Percentiles rank a stretch among this genome's conserved stretches.
These are phyloP conservation scores for Stephania yunnanensis DNA, from an alignment of 164 flowering plant species.

Conservation along the genomic window DNA sequence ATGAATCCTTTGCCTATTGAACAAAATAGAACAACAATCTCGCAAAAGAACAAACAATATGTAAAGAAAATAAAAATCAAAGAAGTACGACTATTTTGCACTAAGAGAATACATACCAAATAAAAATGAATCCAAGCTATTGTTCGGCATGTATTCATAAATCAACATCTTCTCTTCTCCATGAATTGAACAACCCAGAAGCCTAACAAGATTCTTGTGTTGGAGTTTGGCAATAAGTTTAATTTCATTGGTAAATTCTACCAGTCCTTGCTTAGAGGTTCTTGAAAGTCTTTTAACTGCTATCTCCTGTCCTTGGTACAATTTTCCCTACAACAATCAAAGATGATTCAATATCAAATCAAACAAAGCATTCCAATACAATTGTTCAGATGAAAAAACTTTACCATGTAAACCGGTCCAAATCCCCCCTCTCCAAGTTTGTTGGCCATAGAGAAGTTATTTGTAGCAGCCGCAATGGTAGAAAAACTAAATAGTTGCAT, in stretches of 20 bases:
- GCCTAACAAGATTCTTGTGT: slow-evolving; percentile 9
- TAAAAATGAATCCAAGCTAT: slow-evolving; percentile 10
- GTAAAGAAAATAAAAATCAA: background rate
- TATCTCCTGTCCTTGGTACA: slow-evolving; percentile 10
- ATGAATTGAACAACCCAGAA: slow-evolving; percentile 10
- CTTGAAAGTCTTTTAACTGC: slow-evolving; percentile 12
- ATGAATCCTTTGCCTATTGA: too few relatives aligned
- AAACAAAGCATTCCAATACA: background rate
- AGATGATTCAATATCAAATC: background rate
- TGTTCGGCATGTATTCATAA: slow-evolving; percentile 10
- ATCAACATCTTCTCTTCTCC: slow-evolving; percentile 11
- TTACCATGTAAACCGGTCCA: slow-evolving; percentile 13
- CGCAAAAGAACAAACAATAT: too few relatives aligned
- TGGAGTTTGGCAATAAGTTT: slow-evolving; percentile 14
- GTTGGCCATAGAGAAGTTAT: background rate
- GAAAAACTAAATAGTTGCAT: slow-evolving; percentile 3
- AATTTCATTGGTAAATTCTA: slow-evolving; percentile 11
- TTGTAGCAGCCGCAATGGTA: slow-evolving; percentile 7
- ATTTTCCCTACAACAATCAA: slow-evolving; percentile 15
- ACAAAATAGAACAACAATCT: too few relatives aligned
- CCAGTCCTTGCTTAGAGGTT: slow-evolving; percentile 11
- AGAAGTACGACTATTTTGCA: background rate
- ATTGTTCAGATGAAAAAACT: background rate
- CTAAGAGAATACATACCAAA: slow-evolving; percentile 4
- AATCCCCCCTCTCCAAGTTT: slow-evolving; percentile 14